Conservation (phyloP, 495 filamentous ascomycete genomes). For the Penicillium tannophilum region DNA sequence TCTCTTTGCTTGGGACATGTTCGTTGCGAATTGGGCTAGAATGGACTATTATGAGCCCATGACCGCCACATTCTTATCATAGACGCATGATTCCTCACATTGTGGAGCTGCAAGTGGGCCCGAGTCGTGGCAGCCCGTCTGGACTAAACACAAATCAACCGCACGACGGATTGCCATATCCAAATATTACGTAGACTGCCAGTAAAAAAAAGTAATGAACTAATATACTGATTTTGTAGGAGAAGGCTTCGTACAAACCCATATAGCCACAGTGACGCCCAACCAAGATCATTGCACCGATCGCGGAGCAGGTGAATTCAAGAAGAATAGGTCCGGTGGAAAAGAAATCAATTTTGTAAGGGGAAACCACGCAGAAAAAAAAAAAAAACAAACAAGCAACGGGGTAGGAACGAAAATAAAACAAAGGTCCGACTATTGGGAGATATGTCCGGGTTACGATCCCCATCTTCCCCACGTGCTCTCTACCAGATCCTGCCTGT, state of each 20-base stretch:
- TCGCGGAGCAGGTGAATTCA: slow-evolving; percentile 19
- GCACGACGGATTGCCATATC: neutral
- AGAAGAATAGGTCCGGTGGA: slow-evolving; percentile 20
- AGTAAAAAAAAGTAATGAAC: slow-evolving; percentile 20
- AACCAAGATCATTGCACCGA: slow-evolving; percentile 29
- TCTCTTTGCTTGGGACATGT: neutral
- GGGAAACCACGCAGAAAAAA: slow-evolving; percentile 24
- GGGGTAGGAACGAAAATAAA: slow-evolving; percentile 25
- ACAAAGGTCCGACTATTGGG: slow-evolving; percentile 33
- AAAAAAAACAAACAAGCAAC: slow-evolving; percentile 22
- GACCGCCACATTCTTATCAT: slow-evolving; percentile 6
- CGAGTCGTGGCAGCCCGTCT: slow-evolving; percentile 18
- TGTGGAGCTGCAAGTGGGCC: slow-evolving; percentile 28
- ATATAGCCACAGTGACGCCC: slow-evolving; percentile 30
- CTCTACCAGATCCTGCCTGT: slow-evolving; percentile 43
- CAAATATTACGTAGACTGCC: neutral
- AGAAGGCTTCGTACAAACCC: slow-evolving; percentile 27
- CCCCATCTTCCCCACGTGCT: slow-evolving; percentile 29
- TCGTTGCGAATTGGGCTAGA: neutral
- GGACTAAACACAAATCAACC: slow-evolving; percentile 10
- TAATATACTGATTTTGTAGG: slow-evolving; percentile 25
- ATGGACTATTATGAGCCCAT: neutral
- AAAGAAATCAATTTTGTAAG: slow-evolving; percentile 37
- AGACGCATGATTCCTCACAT: slow-evolving; percentile 7
- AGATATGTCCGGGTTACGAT: slow-evolving; percentile 20